Conservation (phyloP, 805 yeast genomes). For the Danielia oregonensis region DNA sequence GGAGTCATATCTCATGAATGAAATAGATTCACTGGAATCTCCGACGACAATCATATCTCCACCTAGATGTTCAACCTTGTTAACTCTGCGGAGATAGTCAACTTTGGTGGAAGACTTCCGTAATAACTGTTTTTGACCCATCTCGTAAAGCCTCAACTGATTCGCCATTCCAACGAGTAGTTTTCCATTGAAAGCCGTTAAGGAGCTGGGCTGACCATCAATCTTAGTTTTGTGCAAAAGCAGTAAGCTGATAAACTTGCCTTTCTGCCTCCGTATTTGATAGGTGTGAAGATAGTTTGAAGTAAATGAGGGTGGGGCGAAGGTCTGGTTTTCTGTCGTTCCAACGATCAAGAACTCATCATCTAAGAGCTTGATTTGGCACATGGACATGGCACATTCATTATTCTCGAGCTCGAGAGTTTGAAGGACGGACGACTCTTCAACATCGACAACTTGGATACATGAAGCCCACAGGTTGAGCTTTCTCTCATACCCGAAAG, state of each 20-base stretch:
- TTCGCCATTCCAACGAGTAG: slow-evolving; percentile 57
- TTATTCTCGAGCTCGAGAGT: slow-evolving; percentile 41
- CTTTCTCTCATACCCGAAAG: slow-evolving; percentile 39
- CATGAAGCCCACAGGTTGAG: slow-evolving; percentile 48
- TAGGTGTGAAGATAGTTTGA: slow-evolving; percentile 35
- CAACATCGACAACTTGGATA: slow-evolving; percentile 44
- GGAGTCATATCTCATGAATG: slow-evolving; percentile 51
- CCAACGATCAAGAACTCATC: slow-evolving; percentile 46
- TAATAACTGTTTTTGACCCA: slow-evolving; percentile 78
- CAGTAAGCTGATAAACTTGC: slow-evolving; percentile 23
- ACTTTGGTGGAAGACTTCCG: slow-evolving; percentile 55
- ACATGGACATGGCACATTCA: slow-evolving; percentile 42
- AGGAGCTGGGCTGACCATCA: slow-evolving; percentile 43
- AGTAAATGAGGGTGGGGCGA: slow-evolving; percentile 24
- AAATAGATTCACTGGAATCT: slow-evolving; percentile 67
- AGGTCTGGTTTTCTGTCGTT: slow-evolving; percentile 24
- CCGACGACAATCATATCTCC: slow-evolving; percentile 58
- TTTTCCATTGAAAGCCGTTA: slow-evolving; percentile 52
- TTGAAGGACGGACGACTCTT: slow-evolving; percentile 31
- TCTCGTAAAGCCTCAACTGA: slow-evolving; percentile 55
- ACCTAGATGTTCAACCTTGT: slow-evolving; percentile 51
- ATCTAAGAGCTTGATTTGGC: slow-evolving; percentile 22
- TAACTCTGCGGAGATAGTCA: slow-evolving; percentile 45
- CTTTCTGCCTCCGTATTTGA: slow-evolving; percentile 26
- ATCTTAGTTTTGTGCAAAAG: slow-evolving; percentile 60